Conservation (phyloP, 2,329 filamentous ascomycete species). For the Alternaria burnsii region DNA sequence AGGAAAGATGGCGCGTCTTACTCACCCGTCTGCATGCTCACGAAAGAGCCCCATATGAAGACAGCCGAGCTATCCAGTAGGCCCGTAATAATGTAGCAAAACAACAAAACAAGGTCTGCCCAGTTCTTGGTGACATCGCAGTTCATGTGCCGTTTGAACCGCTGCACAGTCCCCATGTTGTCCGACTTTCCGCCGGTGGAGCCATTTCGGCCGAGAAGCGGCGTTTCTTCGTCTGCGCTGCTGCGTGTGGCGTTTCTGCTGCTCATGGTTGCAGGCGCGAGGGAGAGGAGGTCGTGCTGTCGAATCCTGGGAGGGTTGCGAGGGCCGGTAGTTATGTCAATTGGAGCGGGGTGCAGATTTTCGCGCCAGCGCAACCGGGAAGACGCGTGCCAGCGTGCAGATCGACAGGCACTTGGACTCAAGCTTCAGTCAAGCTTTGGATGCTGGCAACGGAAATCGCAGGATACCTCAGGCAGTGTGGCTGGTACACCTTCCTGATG, state of each 20-base stretch:
- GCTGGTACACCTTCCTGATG: constrained; percentile 17
- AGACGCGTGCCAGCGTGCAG: constrained; percentile 8
- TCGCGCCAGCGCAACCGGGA: constrained; percentile 4
- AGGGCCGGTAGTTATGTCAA: constrained; percentile 17
- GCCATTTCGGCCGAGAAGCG: constrained; percentile 39
- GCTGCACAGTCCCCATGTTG: constrained; percentile 10
- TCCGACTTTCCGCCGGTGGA: constrained; percentile 33
- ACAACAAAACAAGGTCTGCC: constrained; percentile 73
- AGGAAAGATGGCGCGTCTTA: constrained; percentile 14
- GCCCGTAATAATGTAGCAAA: constrained; percentile 80
- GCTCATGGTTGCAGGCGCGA: constrained; percentile 25
- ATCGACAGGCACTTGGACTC: constrained; percentile 30
- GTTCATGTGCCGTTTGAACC: constrained; percentile 46
- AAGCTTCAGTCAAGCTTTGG: constrained; percentile 38
- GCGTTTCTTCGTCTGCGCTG: constrained; percentile 41
- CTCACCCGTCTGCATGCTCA: constrained; percentile 82
- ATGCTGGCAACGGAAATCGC: constrained; percentile 34
- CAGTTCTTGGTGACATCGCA: constrained; percentile 67
- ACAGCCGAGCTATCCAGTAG: constrained; percentile 79
- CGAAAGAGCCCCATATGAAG: constrained; percentile 80
- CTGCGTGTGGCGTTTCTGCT: constrained; percentile 19
- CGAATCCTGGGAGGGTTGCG: constrained; percentile 11
- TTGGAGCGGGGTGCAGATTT: constrained; percentile 15
- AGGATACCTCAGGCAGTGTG: constrained; percentile 32
- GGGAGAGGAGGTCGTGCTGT: constrained; percentile 1